phyloP scores from a whole-genome alignment of 257 asterid species.

The Solanum paucissectum region DNA sequence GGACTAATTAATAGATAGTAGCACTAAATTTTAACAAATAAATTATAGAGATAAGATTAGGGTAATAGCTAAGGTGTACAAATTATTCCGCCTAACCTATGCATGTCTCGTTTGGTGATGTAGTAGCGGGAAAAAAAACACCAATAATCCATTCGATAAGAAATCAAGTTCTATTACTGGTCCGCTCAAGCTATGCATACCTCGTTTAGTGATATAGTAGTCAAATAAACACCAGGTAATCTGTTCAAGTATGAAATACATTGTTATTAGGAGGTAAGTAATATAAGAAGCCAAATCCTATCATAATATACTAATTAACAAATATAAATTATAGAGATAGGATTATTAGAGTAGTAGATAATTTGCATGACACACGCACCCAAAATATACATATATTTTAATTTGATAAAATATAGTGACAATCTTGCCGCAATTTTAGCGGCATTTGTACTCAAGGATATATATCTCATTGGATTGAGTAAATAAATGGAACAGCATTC shows the following conservation, averaged over 20 bases:
- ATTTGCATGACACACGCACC: not conserved
- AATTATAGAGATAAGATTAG: not conserved
- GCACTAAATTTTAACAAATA: not conserved
- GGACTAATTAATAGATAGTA: not conserved
- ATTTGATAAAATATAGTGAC: not conserved
- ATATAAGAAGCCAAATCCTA: not conserved
- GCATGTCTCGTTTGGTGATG: not conserved
- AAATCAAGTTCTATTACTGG: too few relatives aligned
- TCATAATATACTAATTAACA: not conserved
- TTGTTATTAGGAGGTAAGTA: too few relatives aligned
- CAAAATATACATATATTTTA: not conserved
- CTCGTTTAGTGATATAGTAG: not conserved
- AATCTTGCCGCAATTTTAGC: constrained; percentile 15
- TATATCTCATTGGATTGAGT: not conserved
- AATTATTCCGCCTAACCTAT: not conserved
- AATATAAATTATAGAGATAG: not conserved
- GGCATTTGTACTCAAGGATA: not conserved
- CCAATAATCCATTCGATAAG: not conserved
- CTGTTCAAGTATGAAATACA: too few relatives aligned
- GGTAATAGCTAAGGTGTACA: not conserved
- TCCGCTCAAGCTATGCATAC: too few relatives aligned
- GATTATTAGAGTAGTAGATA: not conserved
- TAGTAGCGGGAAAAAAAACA: too few relatives aligned
- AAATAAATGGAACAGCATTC: not conserved
- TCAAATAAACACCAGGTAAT: too few relatives aligned